Base-by-base conservation (phyloP, 148 eudicot genomes). In the Heliosperma pusillum region DNA sequence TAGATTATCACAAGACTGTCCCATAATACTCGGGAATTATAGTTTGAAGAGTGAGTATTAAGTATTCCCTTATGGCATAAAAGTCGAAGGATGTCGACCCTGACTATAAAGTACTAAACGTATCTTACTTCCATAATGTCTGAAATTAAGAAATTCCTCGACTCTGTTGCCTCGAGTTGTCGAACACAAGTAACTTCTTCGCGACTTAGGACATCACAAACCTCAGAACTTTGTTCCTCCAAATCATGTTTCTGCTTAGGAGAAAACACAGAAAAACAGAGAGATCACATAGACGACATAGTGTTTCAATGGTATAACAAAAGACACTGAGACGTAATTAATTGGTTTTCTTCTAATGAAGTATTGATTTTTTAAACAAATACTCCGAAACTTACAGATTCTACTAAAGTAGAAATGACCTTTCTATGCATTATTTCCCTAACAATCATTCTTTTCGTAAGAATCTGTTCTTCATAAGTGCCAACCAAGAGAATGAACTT, bases 401-500 rank as follows among this genome's bases (percentile, higher is more conserved):
- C 6, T 33, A 11, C 24, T 15, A 56, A 24, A 25, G 72, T 42
- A 17, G 61, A 22, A 16, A 57, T 7, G 10, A 79, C 69, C 87
- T 85, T 85, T 89, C 83, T 87, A 85, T 26, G 73, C 44, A 4
- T 80, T 82, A 15, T 61, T 29, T n/a, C 88, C 87, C 70, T 89
- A 71, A 89, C 30, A 44, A 88, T 81, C 29, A 88, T 83, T 72
- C 98, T 86, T 83, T 91, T 91, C 83, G 86, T 90, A 58, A 94
- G 91, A 67, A 94, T 88, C 40, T 83, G 80, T 69, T 94, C 97
- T 82, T 94, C 98, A 74, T 86, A 94, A 44, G 85, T 81, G 63
- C 98, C 97, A 69, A 94, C 95, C 60, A 88, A 89, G 77, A 91
- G 91, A 78, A 94, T 94, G 74, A 91, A 94, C 69, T 80, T 90